Evolutionary conservation across 2,329 filamentous ascomycete species (phyloP), one percentile per base, ranked within the genome.

Genomic region (Malbranchea cinnamomea): DNA sequence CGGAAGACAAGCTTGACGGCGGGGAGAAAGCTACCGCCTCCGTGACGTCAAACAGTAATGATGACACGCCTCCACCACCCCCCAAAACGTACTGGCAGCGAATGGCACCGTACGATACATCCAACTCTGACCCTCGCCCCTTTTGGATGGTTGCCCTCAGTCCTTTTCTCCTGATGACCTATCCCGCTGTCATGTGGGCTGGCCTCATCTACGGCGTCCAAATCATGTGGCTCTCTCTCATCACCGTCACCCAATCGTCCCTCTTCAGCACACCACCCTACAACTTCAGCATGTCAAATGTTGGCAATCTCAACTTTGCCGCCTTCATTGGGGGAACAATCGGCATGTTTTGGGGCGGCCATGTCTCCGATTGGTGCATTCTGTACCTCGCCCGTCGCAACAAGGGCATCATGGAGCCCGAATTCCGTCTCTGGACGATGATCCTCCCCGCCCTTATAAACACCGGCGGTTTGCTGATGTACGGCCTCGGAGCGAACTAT

Each of bases 41-140:
- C 11, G 16, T 12, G 17, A 16, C 4, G 7, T n/a, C n/a, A n/a
- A 19, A 16, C 19, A 26, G 17, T 6, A 16, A 16, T 8, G 11
- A 27, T 10, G 16, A 9, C 11, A 26, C 30, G 6, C 6, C 23
- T 9, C 19, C 34, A 20, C 37, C 31, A 14, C 51, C 50, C 6
- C 34, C 42, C 8, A 65, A 63, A 30, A 52, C 57, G 1, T 65
- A 63, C 36, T 42, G 45, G 31, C 45, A 64, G 38, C 50, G 53
- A 7, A 41, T 67, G n/a, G 44, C 53, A 1, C 34, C 59, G 1
- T 46, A 45, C 19, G 51, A 31, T 24, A 38, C 31, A 21, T 13
- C 19, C 6, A 17, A 32, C 15, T 32, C 22, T 31, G 37, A 22
- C 26, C 32, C 32, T 12, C 32, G 35, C 1, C 51, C 4, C 1